A percentile compares a stretch with the other conserved stretches of the same genome.
Conservation (phyloP, 148 eudicot genomes). For the Drosera capensis region DNA sequence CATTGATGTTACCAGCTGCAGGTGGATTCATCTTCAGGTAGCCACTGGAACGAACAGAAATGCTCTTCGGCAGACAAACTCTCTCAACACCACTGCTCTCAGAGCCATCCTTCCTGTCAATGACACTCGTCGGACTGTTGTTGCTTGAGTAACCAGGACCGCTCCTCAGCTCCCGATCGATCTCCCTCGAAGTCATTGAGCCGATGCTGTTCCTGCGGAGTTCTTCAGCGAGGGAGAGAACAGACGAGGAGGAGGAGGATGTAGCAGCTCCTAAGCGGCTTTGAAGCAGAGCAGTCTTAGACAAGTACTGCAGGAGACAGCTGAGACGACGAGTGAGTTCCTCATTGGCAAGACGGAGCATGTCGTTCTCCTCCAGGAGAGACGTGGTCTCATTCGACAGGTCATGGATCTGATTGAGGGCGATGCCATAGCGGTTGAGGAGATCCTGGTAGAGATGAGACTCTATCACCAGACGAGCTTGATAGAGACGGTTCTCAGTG, state of each 20-base stretch:
- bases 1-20: neutral
- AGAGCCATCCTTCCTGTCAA: slow-evolving; percentile 2
- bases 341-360: slow-evolving; percentile 35
- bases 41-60: slow-evolving; percentile 46
- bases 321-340: slow-evolving; percentile 33
- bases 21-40: slow-evolving; percentile 19
- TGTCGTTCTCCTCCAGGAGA: slow-evolving; percentile 49
- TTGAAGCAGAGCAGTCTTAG: slow-evolving; percentile 7
- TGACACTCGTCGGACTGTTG: slow-evolving; percentile 2
- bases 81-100: slow-evolving; percentile 10
- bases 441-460: slow-evolving; percentile 47
- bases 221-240: slow-evolving; percentile 5
- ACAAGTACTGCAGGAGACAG: slow-evolving; percentile 12
- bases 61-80: slow-evolving; percentile 36
- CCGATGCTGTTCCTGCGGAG: neutral
- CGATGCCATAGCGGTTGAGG: slow-evolving; percentile 36
- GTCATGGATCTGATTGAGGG: slow-evolving; percentile 40
- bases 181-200: neutral
- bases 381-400: slow-evolving; percentile 29
- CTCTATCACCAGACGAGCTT: slow-evolving; percentile 39
- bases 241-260: slow-evolving; percentile 9
- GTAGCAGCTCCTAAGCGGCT: slow-evolving; percentile 14
- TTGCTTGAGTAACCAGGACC: slow-evolving; percentile 39
- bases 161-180: slow-evolving; percentile 25
- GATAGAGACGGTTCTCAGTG: slow-evolving; percentile 24